Conservation (phyloP, 2,329 filamentous ascomycete species). For the Penicillium sclerotiorum region DNA sequence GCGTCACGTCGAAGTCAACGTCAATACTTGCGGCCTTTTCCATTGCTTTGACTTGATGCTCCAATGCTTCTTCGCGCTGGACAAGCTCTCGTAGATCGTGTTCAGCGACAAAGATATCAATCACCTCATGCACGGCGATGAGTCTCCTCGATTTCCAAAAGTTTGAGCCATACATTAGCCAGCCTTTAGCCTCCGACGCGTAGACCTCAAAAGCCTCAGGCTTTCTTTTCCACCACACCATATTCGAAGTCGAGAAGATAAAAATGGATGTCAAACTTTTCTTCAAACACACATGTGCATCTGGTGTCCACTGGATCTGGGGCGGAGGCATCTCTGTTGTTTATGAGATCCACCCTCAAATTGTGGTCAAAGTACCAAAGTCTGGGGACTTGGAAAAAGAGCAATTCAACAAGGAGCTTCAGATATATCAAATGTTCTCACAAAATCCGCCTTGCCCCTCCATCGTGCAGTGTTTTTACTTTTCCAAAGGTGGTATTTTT, state of each 20-base stretch:
- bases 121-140: too few species aligned
- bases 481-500: conserved; percentile 27
- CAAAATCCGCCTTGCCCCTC: conserved; percentile 24
- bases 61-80: neutral
- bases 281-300: too few species aligned
- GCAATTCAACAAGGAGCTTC: conserved; percentile 28
- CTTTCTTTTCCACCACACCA: too few species aligned
- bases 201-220: too few species aligned
- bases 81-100: neutral
- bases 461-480: conserved; percentile 29
- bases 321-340: conserved; percentile 29
- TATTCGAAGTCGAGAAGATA: too few species aligned
- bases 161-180: too few species aligned
- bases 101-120: neutral
- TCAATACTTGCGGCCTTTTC: neutral
- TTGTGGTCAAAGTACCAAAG: conserved; percentile 32
- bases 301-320: conserved; percentile 26
- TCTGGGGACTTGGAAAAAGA: conserved; percentile 27
- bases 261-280: too few species aligned
- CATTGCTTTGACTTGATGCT: neutral
- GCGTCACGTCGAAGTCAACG: neutral
- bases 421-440: conserved; percentile 29
- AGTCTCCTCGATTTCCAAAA: too few species aligned
- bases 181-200: too few species aligned
- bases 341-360: conserved; percentile 32